phyloP scores from a whole-genome alignment of 768 basidiomycete genomes.

The Gloeopeniophorella convolvens region DNA sequence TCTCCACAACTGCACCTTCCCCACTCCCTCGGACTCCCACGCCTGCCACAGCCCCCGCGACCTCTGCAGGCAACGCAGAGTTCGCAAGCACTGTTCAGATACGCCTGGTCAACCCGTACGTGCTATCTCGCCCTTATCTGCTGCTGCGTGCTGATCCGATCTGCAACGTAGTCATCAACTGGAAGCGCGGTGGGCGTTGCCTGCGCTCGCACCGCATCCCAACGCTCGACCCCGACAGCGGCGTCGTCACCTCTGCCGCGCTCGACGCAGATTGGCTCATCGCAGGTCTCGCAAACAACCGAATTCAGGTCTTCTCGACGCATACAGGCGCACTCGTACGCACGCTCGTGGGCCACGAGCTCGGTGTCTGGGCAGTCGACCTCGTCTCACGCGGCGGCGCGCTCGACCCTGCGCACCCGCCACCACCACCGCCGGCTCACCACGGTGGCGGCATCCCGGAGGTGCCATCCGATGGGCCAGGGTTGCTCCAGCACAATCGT shows the following conservation, averaged over 20 bases:
- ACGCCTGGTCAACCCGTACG: conserved; percentile 19
- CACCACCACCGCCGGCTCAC: not conserved
- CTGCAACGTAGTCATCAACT: conserved; percentile 19
- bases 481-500: conserved; percentile 15
- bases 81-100: conserved; percentile 14
- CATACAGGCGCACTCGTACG: conserved; percentile 67
- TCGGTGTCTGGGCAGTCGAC: conserved; percentile 90
- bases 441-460: not conserved
- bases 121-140: not conserved
- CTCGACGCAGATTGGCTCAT: conserved; percentile 81
- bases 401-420: conserved; percentile 16
- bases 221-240: conserved; percentile 36
- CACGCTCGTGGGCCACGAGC: conserved; percentile 77
- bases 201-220: conserved; percentile 22
- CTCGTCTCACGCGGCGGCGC: conserved; percentile 64
- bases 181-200: conserved; percentile 19
- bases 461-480: conserved; percentile 8
- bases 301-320: conserved; percentile 82
- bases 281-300: conserved; percentile 79
- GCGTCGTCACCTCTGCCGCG: conserved; percentile 82
- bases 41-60: not conserved
- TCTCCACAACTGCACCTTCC: not conserved
- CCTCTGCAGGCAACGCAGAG: not conserved
- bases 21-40: not conserved
- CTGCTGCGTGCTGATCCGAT: not conserved